Conservation (phyloP, 345 rosid species). For the Hypericum androsaemum region DNA sequence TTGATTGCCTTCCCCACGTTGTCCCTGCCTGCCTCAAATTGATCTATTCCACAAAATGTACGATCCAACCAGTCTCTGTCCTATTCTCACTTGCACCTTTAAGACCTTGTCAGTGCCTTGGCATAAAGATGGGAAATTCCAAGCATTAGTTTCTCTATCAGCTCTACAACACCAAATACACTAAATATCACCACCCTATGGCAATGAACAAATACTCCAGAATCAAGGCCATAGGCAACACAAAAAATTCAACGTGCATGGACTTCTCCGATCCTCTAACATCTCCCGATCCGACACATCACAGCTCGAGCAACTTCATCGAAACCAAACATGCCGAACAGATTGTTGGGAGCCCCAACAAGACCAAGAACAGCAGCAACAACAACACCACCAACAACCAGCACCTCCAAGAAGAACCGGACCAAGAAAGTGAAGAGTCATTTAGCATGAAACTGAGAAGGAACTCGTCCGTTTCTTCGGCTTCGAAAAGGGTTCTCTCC, state of each 20-base stretch:
- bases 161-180: too few species aligned
- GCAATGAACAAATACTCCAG: conserved; percentile 36
- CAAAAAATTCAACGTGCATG: conserved; percentile 23
- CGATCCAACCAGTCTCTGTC: too few species aligned
- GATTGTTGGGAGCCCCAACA: neutral
- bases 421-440: conserved; percentile 13
- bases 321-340: neutral
- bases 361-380: neutral
- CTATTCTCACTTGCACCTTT: too few species aligned
- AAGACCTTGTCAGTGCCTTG: too few species aligned
- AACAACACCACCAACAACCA: conserved; percentile 8
- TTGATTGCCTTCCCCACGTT: too few species aligned
- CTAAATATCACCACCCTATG: too few species aligned
- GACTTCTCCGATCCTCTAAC: conserved; percentile 28
- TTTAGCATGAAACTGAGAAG: conserved; percentile 32
- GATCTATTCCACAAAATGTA: too few species aligned
- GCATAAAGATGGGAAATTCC: too few species aligned
- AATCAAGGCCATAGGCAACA: conserved; percentile 18
- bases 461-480: conserved; percentile 26
- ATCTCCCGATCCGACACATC: conserved; percentile 9
- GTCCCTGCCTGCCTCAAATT: too few species aligned
- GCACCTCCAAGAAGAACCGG: conserved; percentile 13
- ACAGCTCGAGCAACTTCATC: conserved; percentile 5
- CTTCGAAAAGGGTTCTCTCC: conserved; percentile 49
- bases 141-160: too few species aligned